These are phyloP conservation scores for Leccinum subgranulosum DNA, from an alignment of 768 basidiomycete genomes.

Conservation along the genomic window DNA sequence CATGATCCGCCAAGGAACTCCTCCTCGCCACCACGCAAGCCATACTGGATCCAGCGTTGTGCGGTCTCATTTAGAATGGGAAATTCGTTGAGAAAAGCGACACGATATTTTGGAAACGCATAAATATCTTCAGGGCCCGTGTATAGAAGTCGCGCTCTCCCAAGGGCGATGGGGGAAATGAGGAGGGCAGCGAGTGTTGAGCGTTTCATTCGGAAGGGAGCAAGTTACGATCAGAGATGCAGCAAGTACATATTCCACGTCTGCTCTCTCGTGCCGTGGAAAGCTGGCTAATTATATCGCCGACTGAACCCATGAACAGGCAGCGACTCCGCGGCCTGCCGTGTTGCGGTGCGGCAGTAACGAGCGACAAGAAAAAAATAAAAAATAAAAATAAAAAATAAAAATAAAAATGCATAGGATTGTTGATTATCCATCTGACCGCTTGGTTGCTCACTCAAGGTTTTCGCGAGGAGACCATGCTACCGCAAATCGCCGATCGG, in stretches of 20 bases:
- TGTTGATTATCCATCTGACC: constrained; percentile 1
- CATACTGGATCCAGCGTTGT: constrained; percentile 67
- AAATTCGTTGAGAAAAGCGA: constrained; percentile 75
- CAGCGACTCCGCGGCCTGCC: constrained; percentile 29
- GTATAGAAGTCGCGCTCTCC: constrained; percentile 45
- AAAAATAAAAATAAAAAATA: not conserved
- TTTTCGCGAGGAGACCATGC: constrained; percentile 21
- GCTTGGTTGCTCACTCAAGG: constrained; percentile 7
- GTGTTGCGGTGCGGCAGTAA: not conserved
- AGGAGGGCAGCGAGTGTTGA: constrained; percentile 14
- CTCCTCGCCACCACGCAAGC: constrained; percentile 68
- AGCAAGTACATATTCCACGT: constrained; percentile 6
- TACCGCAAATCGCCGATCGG: constrained; percentile 32
- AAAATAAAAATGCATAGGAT: not conserved
- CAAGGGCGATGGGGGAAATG: constrained; percentile 11
- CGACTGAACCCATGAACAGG: constrained; percentile 26
- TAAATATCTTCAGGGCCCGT: constrained; percentile 76
- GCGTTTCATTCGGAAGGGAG: constrained; percentile 15
- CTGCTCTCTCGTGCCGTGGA: constrained; percentile 14
- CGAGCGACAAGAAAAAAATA: not conserved
- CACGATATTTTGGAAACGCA: constrained; percentile 79
- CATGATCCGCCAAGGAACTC: constrained; percentile 75
- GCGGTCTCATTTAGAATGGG: constrained; percentile 74
- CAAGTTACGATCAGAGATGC: not conserved
- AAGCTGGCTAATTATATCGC: constrained; percentile 28